These are phyloP conservation scores for Vigna mungo DNA, from an alignment of 306 rosid species.

Conservation along the genomic window DNA sequence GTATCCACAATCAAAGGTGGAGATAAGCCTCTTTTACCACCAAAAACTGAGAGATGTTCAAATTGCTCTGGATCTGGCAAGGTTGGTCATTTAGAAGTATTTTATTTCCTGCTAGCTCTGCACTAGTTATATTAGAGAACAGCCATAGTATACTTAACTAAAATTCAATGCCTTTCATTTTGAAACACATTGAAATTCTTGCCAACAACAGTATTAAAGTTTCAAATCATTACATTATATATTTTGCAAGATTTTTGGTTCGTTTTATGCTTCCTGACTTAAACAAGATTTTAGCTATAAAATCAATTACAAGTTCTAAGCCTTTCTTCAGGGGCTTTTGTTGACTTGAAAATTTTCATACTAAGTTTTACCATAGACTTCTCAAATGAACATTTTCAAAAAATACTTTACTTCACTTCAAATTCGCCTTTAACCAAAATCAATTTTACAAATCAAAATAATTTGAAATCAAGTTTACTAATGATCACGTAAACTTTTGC, in stretches of 20 bases:
- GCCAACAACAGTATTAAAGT: background rate
- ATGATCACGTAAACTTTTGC: background rate
- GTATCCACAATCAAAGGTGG: constrained; percentile 62
- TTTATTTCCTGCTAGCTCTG: background rate
- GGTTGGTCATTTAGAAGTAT: constrained; percentile 57
- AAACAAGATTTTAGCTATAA: background rate
- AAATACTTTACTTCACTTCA: background rate
- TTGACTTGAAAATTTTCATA: background rate
- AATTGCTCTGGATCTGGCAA: constrained; percentile 98
- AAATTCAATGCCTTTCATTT: background rate
- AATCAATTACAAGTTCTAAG: background rate
- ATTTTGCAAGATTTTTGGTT: background rate
- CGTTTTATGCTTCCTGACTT: background rate
- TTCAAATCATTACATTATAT: background rate
- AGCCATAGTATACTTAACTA: constrained; percentile 22
- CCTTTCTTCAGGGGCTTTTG: background rate
- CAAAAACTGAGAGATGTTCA: constrained; percentile 86
- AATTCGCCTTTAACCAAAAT: background rate
- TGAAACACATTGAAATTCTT: background rate
- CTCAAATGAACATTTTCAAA: background rate
- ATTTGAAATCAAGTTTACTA: background rate
- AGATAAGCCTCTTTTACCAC: constrained; percentile 68
- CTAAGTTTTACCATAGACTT: background rate
- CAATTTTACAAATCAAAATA: background rate
- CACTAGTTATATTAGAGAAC: background rate